A percentile compares a stretch with the other conserved stretches of the same genome.
Evolutionary conservation across 805 yeast species (phyloP).

Genomic region (Ogataea kodamae): DNA sequence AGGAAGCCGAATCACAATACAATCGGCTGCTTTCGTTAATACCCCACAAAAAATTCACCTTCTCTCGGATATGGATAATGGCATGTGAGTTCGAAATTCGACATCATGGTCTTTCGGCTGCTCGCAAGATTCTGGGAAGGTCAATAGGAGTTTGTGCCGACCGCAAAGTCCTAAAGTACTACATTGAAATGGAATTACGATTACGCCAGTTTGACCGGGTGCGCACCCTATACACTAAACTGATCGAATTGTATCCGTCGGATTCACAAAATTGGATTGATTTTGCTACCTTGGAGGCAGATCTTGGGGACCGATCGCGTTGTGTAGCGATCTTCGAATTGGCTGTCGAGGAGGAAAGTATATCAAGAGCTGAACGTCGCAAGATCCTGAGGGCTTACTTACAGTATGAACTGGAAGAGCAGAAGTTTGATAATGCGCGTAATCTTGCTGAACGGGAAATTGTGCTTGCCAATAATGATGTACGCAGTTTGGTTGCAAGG

Average conservation of each 20-base stretch:
- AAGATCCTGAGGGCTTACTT: slow-evolving; percentile 36
- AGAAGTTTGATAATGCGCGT: slow-evolving; percentile 56
- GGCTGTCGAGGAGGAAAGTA: slow-evolving; percentile 33
- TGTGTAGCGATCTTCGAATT: slow-evolving; percentile 59
- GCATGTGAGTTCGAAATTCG: slow-evolving; percentile 74
- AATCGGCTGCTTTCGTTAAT: slow-evolving; percentile 43
- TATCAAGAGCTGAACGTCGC: slow-evolving; percentile 9
- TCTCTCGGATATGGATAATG: slow-evolving; percentile 70
- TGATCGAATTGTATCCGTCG: slow-evolving; percentile 47
- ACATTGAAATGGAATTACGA: slow-evolving; percentile 62
- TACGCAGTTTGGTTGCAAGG: slow-evolving; percentile 55
- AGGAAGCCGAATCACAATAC: slow-evolving; percentile 50
- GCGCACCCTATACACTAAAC: slow-evolving; percentile 65
- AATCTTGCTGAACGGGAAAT: slow-evolving; percentile 42
- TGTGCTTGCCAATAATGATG: slow-evolving; percentile 29
- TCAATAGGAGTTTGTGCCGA: slow-evolving; percentile 69
- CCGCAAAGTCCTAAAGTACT: slow-evolving; percentile 53
- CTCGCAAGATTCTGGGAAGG: slow-evolving; percentile 69
- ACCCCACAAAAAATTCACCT: slow-evolving; percentile 61
- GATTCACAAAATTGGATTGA: slow-evolving; percentile 50
- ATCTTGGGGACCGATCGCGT: slow-evolving; percentile 65
- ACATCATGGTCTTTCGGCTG: slow-evolving; percentile 44
- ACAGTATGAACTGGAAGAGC: slow-evolving; percentile 59
- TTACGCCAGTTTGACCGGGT: slow-evolving; percentile 81
- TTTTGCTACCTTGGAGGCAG: slow-evolving; percentile 66